phyloP scores from a whole-genome alignment of 2,329 filamentous ascomycete genomes.

The Fusarium redolens region DNA sequence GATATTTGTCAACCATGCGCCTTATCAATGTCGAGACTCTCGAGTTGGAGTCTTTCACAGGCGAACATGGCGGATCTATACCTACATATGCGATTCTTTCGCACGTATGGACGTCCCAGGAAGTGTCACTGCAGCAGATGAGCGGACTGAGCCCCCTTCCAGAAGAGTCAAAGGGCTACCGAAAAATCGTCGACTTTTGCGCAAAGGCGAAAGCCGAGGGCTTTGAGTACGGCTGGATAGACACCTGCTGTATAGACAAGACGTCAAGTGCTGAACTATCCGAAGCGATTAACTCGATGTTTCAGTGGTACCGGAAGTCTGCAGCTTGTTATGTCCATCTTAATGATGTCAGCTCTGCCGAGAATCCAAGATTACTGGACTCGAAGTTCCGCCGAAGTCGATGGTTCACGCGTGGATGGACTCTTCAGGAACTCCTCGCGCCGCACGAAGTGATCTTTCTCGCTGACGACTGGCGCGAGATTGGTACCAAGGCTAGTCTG shows the following conservation, averaged over 20 bases:
- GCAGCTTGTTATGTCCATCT: slow-evolving; percentile 16
- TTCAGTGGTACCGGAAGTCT: slow-evolving; percentile 4
- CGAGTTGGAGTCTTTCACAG: slow-evolving; percentile 9
- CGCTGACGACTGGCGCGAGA: background rate
- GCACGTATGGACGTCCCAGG: slow-evolving; percentile 11
- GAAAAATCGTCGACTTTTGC: slow-evolving; percentile 15
- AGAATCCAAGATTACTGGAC: background rate
- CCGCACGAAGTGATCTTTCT: slow-evolving; percentile 19
- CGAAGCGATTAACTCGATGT: slow-evolving; percentile 15
- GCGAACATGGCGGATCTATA: background rate
- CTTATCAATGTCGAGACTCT: slow-evolving; percentile 20
- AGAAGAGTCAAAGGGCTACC: slow-evolving; percentile 5
- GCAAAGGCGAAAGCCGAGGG: slow-evolving; percentile 8
- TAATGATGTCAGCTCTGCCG: background rate
- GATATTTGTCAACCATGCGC: background rate
- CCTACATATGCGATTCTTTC: slow-evolving; percentile 15
- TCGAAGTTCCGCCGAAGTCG: slow-evolving; percentile 10
- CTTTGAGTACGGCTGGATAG: slow-evolving; percentile 20
- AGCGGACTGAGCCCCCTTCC: background rate
- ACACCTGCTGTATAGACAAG: slow-evolving; percentile 23
- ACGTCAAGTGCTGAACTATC: slow-evolving; percentile 20
- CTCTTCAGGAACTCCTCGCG: slow-evolving; percentile 11
- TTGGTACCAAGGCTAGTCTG: slow-evolving; percentile 2
- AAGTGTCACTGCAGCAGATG: slow-evolving; percentile 4
- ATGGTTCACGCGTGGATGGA: slow-evolving; percentile 17